Conservation (phyloP, 2,329 filamentous ascomycete genomes). For the Talaromyces atroroseus region DNA sequence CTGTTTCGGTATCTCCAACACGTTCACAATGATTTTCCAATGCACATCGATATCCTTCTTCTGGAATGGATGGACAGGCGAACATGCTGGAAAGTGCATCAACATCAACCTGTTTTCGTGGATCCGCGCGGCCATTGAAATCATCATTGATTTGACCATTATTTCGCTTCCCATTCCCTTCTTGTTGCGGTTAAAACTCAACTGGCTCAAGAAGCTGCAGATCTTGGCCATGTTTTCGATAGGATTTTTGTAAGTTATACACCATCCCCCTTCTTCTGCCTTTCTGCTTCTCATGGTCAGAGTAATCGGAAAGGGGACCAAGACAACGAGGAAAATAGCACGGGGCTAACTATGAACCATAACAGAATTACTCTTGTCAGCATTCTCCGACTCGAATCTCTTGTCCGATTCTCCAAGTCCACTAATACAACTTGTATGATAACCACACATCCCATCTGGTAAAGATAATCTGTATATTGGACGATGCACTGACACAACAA, state of each 20-base stretch:
- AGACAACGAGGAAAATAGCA: background rate
- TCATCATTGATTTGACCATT: conserved; percentile 50
- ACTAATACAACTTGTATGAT: conserved; percentile 32
- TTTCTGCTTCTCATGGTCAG: background rate
- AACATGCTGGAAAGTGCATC: conserved; percentile 45
- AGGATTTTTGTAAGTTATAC: conserved; percentile 37
- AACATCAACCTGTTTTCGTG: conserved; percentile 48
- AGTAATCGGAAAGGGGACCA: background rate
- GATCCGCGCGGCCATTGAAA: conserved; percentile 50
- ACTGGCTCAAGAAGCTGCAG: conserved; percentile 47
- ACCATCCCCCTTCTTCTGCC: background rate
- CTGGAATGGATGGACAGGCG: conserved; percentile 51
- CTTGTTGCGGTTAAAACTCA: conserved; percentile 39
- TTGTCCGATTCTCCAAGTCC: conserved; percentile 37
- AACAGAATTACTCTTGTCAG: conserved; percentile 39
- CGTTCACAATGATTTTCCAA: conserved; percentile 22
- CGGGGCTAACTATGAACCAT: background rate
- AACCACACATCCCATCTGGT: background rate
- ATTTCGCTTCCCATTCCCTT: conserved; percentile 48
- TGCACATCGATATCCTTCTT: conserved; percentile 39
- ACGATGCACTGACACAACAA: conserved; percentile 11
- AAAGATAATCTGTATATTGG: background rate
- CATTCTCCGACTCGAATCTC: conserved; percentile 36
- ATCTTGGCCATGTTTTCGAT: conserved; percentile 49
- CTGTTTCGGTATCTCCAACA: conserved; percentile 40